Conservation (phyloP, 495 filamentous ascomycete genomes). For the Hyphodiscus hymeniophilus region DNA sequence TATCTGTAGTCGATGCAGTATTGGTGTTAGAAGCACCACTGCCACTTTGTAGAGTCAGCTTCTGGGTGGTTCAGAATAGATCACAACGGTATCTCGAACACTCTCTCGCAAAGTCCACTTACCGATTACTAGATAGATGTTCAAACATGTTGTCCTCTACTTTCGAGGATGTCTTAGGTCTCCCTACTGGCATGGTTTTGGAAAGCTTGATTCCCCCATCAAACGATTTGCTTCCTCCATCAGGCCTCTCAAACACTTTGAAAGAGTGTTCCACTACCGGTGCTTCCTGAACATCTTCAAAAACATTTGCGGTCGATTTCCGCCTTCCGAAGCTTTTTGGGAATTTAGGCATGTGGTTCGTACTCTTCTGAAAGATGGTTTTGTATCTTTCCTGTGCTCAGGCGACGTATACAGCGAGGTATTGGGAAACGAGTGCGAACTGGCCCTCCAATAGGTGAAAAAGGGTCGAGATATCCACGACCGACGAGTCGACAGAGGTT, state of each 20-base stretch:
- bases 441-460: too few species aligned
- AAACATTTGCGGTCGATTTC: slow-evolving; percentile 57
- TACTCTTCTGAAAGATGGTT: neutral
- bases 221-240: slow-evolving; percentile 35
- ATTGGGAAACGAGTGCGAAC: neutral
- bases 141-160: slow-evolving; percentile 50
- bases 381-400: neutral
- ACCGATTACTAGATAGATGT: slow-evolving; percentile 42
- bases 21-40: slow-evolving; percentile 60
- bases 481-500: too few species aligned
- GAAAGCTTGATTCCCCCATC: slow-evolving; percentile 37
- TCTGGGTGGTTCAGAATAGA: slow-evolving; percentile 22
- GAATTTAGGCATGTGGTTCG: slow-evolving; percentile 55
- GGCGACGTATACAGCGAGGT: neutral
- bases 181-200: slow-evolving; percentile 26
- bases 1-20: slow-evolving; percentile 53
- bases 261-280: slow-evolving; percentile 37
- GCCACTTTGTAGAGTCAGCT: slow-evolving; percentile 37
- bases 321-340: slow-evolving; percentile 55
- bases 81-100: slow-evolving; percentile 1
- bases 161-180: slow-evolving; percentile 25
- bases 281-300: slow-evolving; percentile 46
- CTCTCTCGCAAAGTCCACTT: slow-evolving; percentile 20
- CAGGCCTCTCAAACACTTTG: slow-evolving; percentile 51
- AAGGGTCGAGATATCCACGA: too few species aligned